A percentile compares a stretch with the other conserved stretches of the same genome.
These are phyloP conservation scores for Teunomyces barrocoloradensis DNA, from an alignment of 805 yeast genomes.

Conservation along the genomic window DNA sequence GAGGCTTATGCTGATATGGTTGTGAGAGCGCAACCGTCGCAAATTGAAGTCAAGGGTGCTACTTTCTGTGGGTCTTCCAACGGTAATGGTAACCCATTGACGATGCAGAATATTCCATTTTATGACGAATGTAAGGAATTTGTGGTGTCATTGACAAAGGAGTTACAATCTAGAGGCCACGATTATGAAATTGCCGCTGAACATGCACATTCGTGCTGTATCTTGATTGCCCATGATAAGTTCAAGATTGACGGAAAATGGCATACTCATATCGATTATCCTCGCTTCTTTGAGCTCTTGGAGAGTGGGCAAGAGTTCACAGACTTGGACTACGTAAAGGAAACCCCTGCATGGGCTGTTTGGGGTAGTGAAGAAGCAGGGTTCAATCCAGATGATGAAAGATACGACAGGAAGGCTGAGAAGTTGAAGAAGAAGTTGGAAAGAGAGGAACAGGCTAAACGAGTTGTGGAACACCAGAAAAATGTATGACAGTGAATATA, in stretches of 20 bases:
- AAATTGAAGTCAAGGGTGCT: conserved; percentile 91
- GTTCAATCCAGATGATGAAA: conserved; percentile 81
- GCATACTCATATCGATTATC: conserved; percentile 88
- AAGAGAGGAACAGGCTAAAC: conserved; percentile 29
- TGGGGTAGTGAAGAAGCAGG: conserved; percentile 87
- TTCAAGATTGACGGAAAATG: conserved; percentile 71
- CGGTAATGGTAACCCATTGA: conserved; percentile 82
- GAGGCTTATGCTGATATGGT: conserved; percentile 86
- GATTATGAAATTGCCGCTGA: conserved; percentile 87
- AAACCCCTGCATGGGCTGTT: conserved; percentile 88
- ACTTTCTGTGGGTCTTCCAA: conserved; percentile 89
- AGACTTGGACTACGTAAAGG: conserved; percentile 75
- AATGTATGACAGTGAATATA: neutral
- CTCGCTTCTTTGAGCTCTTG: conserved; percentile 67
- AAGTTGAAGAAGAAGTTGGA: conserved; percentile 45
- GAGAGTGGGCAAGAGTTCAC: conserved; percentile 64
- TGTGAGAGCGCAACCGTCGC: conserved; percentile 75
- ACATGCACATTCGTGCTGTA: conserved; percentile 94
- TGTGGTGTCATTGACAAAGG: conserved; percentile 61
- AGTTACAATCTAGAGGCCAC: conserved; percentile 63
- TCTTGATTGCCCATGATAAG: conserved; percentile 71
- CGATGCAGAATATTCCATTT: conserved; percentile 94
- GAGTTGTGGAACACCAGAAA: conserved; percentile 10
- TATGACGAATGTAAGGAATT: conserved; percentile 84
- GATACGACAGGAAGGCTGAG: conserved; percentile 63